phyloP scores from a whole-genome alignment of 2,329 filamentous ascomycete genomes.

The Exophiala xenobiotica region DNA sequence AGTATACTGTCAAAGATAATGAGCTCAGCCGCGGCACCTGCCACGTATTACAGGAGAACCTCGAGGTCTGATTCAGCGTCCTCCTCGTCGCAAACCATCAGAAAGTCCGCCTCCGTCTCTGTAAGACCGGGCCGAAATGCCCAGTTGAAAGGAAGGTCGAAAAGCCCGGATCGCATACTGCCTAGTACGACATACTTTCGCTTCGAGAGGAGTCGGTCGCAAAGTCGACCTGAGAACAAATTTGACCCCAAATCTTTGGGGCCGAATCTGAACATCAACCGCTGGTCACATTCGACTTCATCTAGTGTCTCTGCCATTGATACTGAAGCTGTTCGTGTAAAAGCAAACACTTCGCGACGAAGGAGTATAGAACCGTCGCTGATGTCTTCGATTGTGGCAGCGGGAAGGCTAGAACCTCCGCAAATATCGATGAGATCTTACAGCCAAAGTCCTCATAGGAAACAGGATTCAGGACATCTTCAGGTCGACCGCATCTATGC shows the following conservation, averaged over 20 bases:
- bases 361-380: conserved; percentile 21
- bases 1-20: conserved; percentile 13
- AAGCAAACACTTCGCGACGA: conserved; percentile 23
- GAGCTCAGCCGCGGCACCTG: conserved; percentile 14
- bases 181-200: conserved; percentile 6
- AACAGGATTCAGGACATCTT: conserved; percentile 11
- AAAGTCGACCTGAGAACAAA: conserved; percentile 19
- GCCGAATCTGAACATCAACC: conserved; percentile 47
- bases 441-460: conserved; percentile 23
- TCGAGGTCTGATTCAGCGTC: conserved; percentile 47
- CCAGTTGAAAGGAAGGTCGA: conserved; percentile 23
- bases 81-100: conserved; percentile 43
- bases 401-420: conserved; percentile 1
- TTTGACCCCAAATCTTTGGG: conserved; percentile 2
- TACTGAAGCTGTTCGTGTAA: conserved; percentile 23
- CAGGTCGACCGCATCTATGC: conserved; percentile 9
- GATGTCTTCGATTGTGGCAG: conserved; percentile 4
- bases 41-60: conserved; percentile 25
- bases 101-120: conserved; percentile 41
- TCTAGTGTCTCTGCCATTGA: conserved; percentile 44
- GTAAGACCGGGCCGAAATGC: conserved; percentile 33
- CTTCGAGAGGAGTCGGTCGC: conserved; percentile 20
- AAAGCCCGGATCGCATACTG: conserved; percentile 28
- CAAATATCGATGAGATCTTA: conserved; percentile 20
- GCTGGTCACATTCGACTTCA: conserved; percentile 59